Evolutionary conservation across 306 rosid genomes (phyloP).

Genomic region (Sindora glabra): DNA sequence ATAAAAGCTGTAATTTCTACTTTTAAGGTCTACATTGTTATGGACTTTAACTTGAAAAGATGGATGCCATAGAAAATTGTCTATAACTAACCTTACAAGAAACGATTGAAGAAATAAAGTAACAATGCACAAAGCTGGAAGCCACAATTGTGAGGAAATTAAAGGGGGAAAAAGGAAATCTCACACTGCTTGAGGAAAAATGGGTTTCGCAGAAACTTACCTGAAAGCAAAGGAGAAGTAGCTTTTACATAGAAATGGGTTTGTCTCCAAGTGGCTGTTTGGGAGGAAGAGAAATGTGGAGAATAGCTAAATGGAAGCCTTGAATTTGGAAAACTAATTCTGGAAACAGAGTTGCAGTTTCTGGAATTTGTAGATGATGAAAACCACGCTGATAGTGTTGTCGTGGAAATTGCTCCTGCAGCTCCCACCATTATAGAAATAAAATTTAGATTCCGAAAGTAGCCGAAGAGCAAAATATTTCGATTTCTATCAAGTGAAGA

Average conservation of each 20-base stretch:
- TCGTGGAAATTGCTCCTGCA: slow-evolving; percentile 17
- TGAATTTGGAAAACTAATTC: slow-evolving; percentile 15
- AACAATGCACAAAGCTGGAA: too few species aligned
- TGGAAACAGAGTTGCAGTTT: slow-evolving; percentile 20
- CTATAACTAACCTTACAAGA: too few species aligned
- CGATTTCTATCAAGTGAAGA: too few species aligned
- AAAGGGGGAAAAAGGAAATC: too few species aligned
- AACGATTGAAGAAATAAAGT: too few species aligned
- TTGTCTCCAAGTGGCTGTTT: not conserved
- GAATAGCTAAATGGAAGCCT: not conserved
- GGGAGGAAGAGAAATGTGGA: slow-evolving; percentile 4
- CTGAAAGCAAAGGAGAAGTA: slow-evolving; percentile 35
- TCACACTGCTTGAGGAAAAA: not conserved
- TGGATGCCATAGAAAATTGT: too few species aligned
- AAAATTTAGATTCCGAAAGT: too few species aligned
- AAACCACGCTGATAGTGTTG: slow-evolving; percentile 10
- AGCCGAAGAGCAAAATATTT: too few species aligned
- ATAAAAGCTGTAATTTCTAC: too few species aligned
- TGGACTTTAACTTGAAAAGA: too few species aligned
- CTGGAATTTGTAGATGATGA: slow-evolving; percentile 14
- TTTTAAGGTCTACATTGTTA: too few species aligned
- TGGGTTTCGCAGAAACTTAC: slow-evolving; percentile 13
- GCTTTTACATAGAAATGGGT: slow-evolving; percentile 17
- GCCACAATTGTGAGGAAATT: too few species aligned
- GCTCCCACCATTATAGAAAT: slow-evolving; percentile 24